Base-by-base conservation (phyloP, 352 stramenopile species). In the Globisporangium acanthophoron region DNA sequence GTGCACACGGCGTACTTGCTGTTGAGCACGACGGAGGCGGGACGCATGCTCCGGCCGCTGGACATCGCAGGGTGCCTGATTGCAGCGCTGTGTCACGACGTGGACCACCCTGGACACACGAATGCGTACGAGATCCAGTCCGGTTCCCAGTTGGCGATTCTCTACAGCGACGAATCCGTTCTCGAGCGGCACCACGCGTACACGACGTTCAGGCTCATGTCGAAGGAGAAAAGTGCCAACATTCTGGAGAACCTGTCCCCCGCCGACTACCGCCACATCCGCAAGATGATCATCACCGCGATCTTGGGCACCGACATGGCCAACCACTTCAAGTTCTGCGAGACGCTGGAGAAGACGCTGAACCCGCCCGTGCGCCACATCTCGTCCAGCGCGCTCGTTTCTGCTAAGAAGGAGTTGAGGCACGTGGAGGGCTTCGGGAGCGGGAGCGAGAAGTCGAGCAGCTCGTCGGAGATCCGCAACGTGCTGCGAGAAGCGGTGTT, bases 241-340 rank as follows among this genome's bases (percentile, higher is more conserved):
- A 90, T 96, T 44, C 57, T 97, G 40, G 74, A 88, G 49, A 83
- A 90, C 35, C 54, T 96, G 33, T 69, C 75, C n/a, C 59, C 71
- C 3, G 65, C 69, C 3, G 80, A 96, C 45, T 93, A 86, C 54
- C 74, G 83, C 4, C 76, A 94, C 53, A 67, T 95, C 39, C 82
- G 92, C 41, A 94, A 97, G 64, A 76, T 95, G 63, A 90, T 97
- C 48, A 80, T 96, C 44, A 84, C 74, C 16, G 80, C 79, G 1
- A 96, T 97, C 52, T 57, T 97, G 24, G 78, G 85, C 27, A 97
- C 91, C 13, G 91, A 97, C 58, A 96, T 96, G 83, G 86, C 88
- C 9, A 69, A 86, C 9, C 91, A 97, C 67, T 93, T 94, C 52
- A 90, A 94, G 54, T 88, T 89, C 54, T 85, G 85, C 57, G 80